Evolutionary conservation across 441 rosid genomes (phyloP), one percentile per base, ranked within the genome.

Genomic region (Brassica balearica): DNA sequence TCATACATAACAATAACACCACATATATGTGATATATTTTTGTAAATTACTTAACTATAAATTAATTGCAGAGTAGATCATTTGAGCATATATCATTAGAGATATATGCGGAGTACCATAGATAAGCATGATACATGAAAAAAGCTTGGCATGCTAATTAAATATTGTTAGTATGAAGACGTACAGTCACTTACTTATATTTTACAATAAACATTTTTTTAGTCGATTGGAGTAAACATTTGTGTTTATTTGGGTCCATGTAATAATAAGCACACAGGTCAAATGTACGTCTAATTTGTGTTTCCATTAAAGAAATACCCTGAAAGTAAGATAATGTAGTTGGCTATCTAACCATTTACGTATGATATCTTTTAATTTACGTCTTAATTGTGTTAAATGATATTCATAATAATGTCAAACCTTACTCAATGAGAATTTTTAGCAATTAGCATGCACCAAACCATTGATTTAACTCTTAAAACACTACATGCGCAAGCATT

Each of bases 401-500:
- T 36, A 15, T 63, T 11, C 41, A 63, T 53, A 53, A 53, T 53
- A 69, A 69, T 55, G 70, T 36, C 41, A 76, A 70, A 15, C 12
- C 65, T 55, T 70, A 63, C 43, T 77, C 65, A 29, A 29, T 29
- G 43, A 29, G 43, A 53, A 62, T 9, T 12, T 12, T 23, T 23
- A 23, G 25, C 25, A 23, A 23, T 77, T 65, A 71, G 72, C 76
- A 71, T 77, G 76, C 72, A 77, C 29, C 43, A 17, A 29, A 65
- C 20, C 20, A 65, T 23, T 65, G 48, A 65, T 71, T 41, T 65
- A 63, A 41, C 25, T 58, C 72, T 56, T 8, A n/a, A 56, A 63
- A 34, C 29, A 62, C 14, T 77, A 63, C 76, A 71, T 43, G 76
- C 81, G 81, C 63, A 66, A 65, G 51, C 62, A 43, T 43, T 65